Conservation (phyloP, 495 filamentous ascomycete genomes). For the Aspergillus sclerotioniger region DNA sequence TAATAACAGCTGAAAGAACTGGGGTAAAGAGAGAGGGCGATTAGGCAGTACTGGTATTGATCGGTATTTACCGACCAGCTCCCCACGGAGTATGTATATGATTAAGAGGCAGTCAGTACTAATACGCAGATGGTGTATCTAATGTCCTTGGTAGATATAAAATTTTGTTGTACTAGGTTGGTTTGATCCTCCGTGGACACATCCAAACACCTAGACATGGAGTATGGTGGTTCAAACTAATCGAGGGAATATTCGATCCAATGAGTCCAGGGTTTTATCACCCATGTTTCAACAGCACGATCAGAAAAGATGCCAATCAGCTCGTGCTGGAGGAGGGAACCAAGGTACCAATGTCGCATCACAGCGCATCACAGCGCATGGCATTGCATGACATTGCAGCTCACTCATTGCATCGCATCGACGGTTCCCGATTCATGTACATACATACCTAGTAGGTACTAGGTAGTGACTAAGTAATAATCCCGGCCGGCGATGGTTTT, state of each 20-base stretch:
- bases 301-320: neutral
- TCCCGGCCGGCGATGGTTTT: no score
- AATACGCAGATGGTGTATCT: no score
- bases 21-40: no score
- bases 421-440: neutral
- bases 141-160: no score
- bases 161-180: neutral
- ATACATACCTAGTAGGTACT: neutral
- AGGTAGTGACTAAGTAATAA: no score
- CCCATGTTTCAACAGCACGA: neutral
- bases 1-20: no score
- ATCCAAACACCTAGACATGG: neutral
- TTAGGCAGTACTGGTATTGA: no score
- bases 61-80: no score
- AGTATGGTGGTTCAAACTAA: neutral
- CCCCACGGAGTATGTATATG: no score
- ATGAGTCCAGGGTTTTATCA: neutral
- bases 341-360: neutral
- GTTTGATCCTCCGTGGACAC: neutral
- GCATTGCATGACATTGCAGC: conserved; percentile 14
- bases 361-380: neutral
- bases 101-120: no score
- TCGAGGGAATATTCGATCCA: neutral
- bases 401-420: conserved; percentile 2
- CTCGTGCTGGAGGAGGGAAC: neutral